Base-by-base conservation (phyloP, 129 eudicot genomes). In the Kitagawia praeruptora region DNA sequence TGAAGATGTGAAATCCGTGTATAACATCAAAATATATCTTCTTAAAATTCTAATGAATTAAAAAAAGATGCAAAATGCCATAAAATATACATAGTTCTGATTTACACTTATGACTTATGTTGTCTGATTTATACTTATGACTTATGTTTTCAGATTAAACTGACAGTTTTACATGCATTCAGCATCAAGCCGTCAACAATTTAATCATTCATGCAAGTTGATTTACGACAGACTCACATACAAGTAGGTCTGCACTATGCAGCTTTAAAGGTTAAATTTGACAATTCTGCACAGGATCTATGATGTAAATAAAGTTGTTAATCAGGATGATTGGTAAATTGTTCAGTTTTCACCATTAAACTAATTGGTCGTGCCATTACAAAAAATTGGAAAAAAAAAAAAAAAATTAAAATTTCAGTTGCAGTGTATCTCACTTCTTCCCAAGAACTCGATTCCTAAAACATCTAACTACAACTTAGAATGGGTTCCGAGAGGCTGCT, bases 341-440 rank as follows among this genome's bases (percentile, higher is more conserved):
- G 71, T 27, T 28, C 70, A 27, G 18, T 46, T 8, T 61, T 61
- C 31, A 61, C 34, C 73, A 67, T 31, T 27, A 9, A 31, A 34
- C 6, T 12, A 31, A 67, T 31, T 15, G 23, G 73, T 10, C 19
- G 19, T 4, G 40, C 23, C 21, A 31, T 31, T 16, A 67, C 73
- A 23, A 78, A 87, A 42, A 90, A 37, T 19, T 10, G 4, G 6
- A 21, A 23, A 40, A 69, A 9, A 4, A 31, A 4, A 31, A 31
- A 40, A 21, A 6, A 40, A 21, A 18, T 40, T 8, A 71, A 38
- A 40, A 40, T 34, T 34, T 34, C 25, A 61, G 14, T n/a, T n/a
- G 69, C 37, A 61, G 6, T n/a, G 37, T 34, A 34, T 34, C 37
- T 34, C 37, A 34, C 37, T 34, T 34, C 37, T 92, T 92, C 2